These are phyloP conservation scores for Magnaporthiopsis rhizophila DNA, from an alignment of 2,329 filamentous ascomycete genomes.

Conservation along the genomic window DNA sequence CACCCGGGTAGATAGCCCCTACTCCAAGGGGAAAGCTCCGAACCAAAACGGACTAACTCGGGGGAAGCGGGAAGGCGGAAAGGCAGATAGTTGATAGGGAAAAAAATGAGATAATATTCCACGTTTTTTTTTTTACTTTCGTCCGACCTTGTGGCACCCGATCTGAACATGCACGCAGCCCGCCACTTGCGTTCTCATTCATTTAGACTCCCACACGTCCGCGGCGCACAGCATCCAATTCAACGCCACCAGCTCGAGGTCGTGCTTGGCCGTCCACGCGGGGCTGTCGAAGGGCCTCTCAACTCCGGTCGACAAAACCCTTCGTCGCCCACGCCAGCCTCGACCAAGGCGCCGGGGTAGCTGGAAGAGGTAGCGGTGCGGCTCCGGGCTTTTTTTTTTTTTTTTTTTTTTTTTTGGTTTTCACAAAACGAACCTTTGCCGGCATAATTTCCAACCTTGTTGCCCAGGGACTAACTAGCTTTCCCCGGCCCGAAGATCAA, in stretches of 20 bases:
- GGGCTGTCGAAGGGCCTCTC: slow-evolving; percentile 32
- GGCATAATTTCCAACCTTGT: neutral
- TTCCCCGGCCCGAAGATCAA: no score
- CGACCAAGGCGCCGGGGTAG: slow-evolving; percentile 25
- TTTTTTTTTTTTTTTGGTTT: neutral
- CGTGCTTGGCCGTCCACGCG: slow-evolving; percentile 29
- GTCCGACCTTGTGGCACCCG: no score
- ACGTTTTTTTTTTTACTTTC: neutral
- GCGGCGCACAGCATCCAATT: slow-evolving; percentile 40
- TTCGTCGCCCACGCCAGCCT: slow-evolving; percentile 37
- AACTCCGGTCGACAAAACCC: slow-evolving; percentile 38
- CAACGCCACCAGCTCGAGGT: slow-evolving; percentile 29
- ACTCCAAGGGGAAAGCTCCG: no score
- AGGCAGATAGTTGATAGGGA: neutral
- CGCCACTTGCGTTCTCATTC: no score
- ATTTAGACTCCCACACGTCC: slow-evolving; percentile 30
- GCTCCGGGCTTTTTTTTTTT: no score
- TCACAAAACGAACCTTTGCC: neutral
- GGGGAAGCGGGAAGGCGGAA: neutral
- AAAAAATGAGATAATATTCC: neutral
- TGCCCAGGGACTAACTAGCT: neutral
- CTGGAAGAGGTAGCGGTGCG: slow-evolving; percentile 38
- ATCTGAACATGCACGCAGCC: no score
- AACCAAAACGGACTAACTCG: no score
- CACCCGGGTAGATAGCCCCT: no score